Evolutionary conservation across 176 grass and related monocot species (phyloP).

Genomic region (Bromus sterilis): DNA sequence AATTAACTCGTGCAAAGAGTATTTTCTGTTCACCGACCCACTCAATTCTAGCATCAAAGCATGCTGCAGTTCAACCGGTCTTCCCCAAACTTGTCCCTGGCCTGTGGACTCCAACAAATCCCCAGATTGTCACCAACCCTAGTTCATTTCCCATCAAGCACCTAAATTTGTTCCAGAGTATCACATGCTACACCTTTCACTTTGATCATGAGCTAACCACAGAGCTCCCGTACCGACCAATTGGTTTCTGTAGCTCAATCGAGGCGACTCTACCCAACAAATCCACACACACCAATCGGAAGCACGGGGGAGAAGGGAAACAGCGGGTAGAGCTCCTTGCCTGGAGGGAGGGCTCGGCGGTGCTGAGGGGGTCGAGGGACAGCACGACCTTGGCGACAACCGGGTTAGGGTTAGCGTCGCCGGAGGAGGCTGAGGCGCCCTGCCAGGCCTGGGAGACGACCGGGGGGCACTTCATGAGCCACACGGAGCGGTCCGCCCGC

Average conservation of each 20-base stretch:
- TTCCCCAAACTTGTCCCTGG: neutral
- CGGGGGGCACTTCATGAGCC: constrained; percentile 96
- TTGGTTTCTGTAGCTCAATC: neutral
- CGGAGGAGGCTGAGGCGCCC: constrained; percentile 32
- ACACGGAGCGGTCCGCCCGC: constrained; percentile 77
- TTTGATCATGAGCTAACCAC: neutral
- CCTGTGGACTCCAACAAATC: neutral
- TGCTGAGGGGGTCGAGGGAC: constrained; percentile 67
- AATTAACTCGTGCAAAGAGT: neutral
- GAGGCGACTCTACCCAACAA: neutral
- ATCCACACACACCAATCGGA: neutral
- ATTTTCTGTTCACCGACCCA: neutral
- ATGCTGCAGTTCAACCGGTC: neutral
- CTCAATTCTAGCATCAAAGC: neutral
- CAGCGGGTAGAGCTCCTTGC: neutral
- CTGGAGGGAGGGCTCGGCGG: constrained; percentile 23
- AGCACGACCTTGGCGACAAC: constrained; percentile 88
- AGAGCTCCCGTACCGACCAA: neutral
- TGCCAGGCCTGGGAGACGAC: constrained; percentile 82
- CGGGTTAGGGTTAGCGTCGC: constrained; percentile 26
- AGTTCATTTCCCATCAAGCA: neutral
- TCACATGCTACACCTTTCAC: neutral
- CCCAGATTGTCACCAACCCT: neutral
- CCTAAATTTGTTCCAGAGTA: neutral
- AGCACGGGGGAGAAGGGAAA: neutral